These are phyloP conservation scores for Kentomonas sorsogonicus DNA, from an alignment of 208 protist genomes.

Conservation along the genomic window DNA sequence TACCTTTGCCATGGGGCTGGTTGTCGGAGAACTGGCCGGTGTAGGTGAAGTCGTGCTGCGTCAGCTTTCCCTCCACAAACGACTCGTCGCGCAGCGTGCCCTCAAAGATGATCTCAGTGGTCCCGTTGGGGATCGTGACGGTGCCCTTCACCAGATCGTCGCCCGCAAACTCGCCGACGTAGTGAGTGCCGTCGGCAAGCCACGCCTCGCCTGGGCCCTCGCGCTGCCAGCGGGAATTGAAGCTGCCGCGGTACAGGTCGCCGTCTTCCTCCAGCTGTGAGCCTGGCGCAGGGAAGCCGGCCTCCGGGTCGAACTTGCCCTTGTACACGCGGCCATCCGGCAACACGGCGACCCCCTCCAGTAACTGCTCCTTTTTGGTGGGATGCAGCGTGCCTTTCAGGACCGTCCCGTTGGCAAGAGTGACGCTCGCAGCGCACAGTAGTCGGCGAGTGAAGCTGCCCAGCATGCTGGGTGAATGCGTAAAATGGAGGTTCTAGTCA, in stretches of 20 bases:
- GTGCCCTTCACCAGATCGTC: conserved; percentile 82
- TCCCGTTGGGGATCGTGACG: conserved; percentile 84
- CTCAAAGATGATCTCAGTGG: conserved; percentile 74
- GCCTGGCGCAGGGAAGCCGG: conserved; percentile 64
- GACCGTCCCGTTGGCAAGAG: conserved; percentile 61
- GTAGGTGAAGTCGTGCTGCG: conserved; percentile 81
- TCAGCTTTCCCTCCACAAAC: conserved; percentile 76
- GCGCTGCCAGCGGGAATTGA: conserved; percentile 83
- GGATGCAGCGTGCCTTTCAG: conserved; percentile 71
- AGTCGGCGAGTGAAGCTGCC: conserved; percentile 25
- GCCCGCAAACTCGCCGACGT: conserved; percentile 63
- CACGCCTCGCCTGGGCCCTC: conserved; percentile 80
- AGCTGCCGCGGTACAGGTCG: conserved; percentile 79
- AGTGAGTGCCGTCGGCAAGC: conserved; percentile 82
- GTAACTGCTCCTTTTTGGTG: conserved; percentile 26
- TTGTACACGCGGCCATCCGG: conserved; percentile 77
- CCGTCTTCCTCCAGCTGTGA: conserved; percentile 87
- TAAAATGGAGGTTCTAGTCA: no score
- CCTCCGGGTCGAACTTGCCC: conserved; percentile 52
- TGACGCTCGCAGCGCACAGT: conserved; percentile 26
- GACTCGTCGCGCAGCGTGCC: conserved; percentile 73
- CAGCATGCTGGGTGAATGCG: neutral
- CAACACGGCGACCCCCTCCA: conserved; percentile 57
- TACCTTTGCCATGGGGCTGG: conserved; percentile 77
- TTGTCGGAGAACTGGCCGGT: conserved; percentile 79